Evolutionary conservation across 2,329 filamentous ascomycete genomes (phyloP), one percentile per base, ranked within the genome.

Genomic region (Aschersonia sp.): DNA sequence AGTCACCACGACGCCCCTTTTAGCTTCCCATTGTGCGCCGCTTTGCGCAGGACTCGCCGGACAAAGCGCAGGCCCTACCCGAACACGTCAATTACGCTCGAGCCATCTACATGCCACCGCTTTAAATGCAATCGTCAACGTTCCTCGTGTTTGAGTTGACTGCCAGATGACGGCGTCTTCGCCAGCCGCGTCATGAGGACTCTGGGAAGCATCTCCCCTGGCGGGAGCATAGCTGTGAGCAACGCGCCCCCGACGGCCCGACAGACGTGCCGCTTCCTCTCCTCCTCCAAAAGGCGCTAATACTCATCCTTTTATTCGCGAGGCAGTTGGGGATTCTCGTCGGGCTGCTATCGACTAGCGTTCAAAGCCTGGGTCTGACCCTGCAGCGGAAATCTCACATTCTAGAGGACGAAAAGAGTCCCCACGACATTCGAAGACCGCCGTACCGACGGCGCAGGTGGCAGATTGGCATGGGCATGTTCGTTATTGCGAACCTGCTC

Each of bases 401-500:
- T 56, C 81, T 97, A 60, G 92, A 98, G 71, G 92, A 98, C 69
- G 87, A 94, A 69, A 95, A 95, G 66, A 78, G 80, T 46, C 75
- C 75, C 6, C 83, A 87, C 63, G 80, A 92, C 66, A 71, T 82
- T 51, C 82, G 85, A 56, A 76, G 90, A 52, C 90, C 92, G 43
- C 87, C 92, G 5, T 94, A 96, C 67, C 83, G 84, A 60, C 79
- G 92, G 59, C 79, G 89, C 58, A 78, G 88, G 75, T 98, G 92
- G 92, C 92, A 96, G 76, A 71, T 94, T 52, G 92, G 92, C 49
- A 97, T 98, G 89, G 79, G 81, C 61, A 92, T 98, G 81, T 98
- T 98, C 67, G 81, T 98, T 55, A 73, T 94, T 55, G 87, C 92
- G 52, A 98, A 98, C 63, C 75, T 98, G 48, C 75, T 97, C 48